phyloP scores from a whole-genome alignment of 352 stramenopile genomes.

The Pythium volutum region DNA sequence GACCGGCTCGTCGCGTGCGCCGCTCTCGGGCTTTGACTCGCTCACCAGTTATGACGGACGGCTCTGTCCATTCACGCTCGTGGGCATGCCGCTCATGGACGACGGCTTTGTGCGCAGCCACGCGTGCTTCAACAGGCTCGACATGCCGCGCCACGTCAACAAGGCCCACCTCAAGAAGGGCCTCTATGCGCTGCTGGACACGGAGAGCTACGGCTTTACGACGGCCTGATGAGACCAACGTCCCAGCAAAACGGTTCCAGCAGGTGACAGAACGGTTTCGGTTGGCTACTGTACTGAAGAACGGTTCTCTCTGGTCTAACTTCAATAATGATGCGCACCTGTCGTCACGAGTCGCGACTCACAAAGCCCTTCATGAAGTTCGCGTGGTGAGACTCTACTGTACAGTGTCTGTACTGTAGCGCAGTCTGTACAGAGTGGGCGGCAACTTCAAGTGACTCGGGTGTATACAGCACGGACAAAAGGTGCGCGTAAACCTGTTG shows the following conservation, averaged over 20 bases:
- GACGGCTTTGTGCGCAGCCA: constrained; percentile 39
- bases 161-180: constrained; percentile 67
- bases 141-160: constrained; percentile 92
- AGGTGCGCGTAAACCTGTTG: no score
- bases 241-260: neutral
- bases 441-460: neutral
- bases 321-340: no score
- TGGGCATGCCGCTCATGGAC: constrained; percentile 33
- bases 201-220: constrained; percentile 59
- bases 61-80: constrained; percentile 74
- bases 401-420: neutral
- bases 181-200: constrained; percentile 44
- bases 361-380: no score
- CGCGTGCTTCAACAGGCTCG: constrained; percentile 82
- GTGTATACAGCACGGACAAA: neutral
- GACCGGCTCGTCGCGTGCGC: constrained; percentile 77
- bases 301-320: no score
- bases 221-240: constrained; percentile 26
- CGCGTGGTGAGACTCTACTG: neutral
- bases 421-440: no score
- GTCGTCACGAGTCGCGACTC: no score
- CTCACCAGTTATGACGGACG: constrained; percentile 82
- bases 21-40: constrained; percentile 62
- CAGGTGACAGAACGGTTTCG: neutral
- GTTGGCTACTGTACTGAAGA: no score